phyloP scores from a whole-genome alignment of 2,329 filamentous ascomycete species.

The Paecilomyces sp. region DNA sequence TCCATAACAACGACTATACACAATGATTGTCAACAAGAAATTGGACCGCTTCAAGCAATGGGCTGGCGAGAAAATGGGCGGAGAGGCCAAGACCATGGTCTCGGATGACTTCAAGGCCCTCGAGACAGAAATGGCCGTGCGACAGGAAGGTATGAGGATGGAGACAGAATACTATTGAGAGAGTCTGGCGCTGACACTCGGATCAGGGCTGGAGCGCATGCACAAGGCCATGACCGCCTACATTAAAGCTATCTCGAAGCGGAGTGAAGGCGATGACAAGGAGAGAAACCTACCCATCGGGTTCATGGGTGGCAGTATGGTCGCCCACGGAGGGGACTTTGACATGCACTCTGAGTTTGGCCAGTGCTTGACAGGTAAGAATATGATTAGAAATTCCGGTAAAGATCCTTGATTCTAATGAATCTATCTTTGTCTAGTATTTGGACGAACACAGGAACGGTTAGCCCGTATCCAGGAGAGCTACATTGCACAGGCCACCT shows the following conservation, averaged over 20 bases:
- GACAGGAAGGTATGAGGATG: constrained; percentile 65
- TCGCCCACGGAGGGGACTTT: constrained; percentile 85
- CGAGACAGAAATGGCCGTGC: constrained; percentile 82
- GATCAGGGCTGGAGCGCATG: constrained; percentile 76
- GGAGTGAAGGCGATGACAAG: constrained; percentile 77
- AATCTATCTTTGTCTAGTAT: constrained; percentile 38
- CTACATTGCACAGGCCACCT: constrained; percentile 70
- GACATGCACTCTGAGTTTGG: constrained; percentile 86
- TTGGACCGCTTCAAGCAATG: constrained; percentile 96
- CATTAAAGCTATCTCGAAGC: constrained; percentile 79
- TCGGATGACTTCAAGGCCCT: constrained; percentile 87
- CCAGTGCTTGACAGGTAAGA: constrained; percentile 67
- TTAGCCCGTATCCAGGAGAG: constrained; percentile 78
- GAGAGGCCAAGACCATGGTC: constrained; percentile 76
- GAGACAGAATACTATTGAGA: background rate
- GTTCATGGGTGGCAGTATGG: constrained; percentile 78
- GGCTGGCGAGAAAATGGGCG: constrained; percentile 94
- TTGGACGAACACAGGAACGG: constrained; percentile 82
- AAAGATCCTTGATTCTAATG: constrained; percentile 2
- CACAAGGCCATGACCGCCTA: constrained; percentile 81
- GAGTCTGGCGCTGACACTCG: background rate
- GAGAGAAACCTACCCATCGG: constrained; percentile 77
- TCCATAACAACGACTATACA: constrained; percentile 10
- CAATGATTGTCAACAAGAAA: constrained; percentile 70
- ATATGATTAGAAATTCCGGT: background rate